Base-by-base conservation (phyloP, 1,284 basidiomycete species). In the Papiliotrema flavescens region DNA sequence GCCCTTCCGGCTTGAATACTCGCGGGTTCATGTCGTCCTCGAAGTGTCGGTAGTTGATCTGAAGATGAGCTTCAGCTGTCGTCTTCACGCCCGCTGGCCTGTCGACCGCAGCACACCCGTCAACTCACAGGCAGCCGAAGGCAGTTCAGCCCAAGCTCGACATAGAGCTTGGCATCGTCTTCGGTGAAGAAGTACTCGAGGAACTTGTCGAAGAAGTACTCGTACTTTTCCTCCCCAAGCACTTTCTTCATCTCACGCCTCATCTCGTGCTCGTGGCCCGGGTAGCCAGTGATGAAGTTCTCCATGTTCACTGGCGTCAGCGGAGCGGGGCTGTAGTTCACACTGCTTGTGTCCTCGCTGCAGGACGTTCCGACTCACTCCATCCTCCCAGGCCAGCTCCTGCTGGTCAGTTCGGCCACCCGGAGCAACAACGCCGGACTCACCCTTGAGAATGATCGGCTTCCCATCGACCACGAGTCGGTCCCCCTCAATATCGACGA, bases 151-250 rank as follows among this genome's bases (percentile, higher is more conserved):
- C 85, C 85, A 8, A 88, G 80, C 7, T 61, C 59, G 2, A 82
- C 82, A 76, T 85, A 87, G 77, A 86, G 87, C 51, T 77, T 75
- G 34, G 85, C 86, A 68, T 88, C 87, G n/a, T 79, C 78, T 32
- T 84, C 84, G 35, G 79, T 78, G 74, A 88, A 88, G 76, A 88
- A 88, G 73, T 87, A 81, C 63, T 87, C 83, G 19, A 88, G 76
- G 72, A 86, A 86, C 85, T 84, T 86, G 75, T 89, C 85, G 63
- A 89, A 90, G 78, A 89, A 90, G 76, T 84, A 86, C 34, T 83
- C 83, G 17, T 87, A 82, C 69, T 87, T 89, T 49, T 84, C 79
- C 54, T 80, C 63, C 2, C 88, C 88, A 23, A 90, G 73, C 0
- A 82, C 81, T 19, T 83, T 80, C 19, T 80, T 80, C n/a, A 90